A percentile compares a stretch with the other conserved stretches of the same genome.
Evolutionary conservation across 148 eudicot species (phyloP).

Genomic region (Fallopia convolvulus): DNA sequence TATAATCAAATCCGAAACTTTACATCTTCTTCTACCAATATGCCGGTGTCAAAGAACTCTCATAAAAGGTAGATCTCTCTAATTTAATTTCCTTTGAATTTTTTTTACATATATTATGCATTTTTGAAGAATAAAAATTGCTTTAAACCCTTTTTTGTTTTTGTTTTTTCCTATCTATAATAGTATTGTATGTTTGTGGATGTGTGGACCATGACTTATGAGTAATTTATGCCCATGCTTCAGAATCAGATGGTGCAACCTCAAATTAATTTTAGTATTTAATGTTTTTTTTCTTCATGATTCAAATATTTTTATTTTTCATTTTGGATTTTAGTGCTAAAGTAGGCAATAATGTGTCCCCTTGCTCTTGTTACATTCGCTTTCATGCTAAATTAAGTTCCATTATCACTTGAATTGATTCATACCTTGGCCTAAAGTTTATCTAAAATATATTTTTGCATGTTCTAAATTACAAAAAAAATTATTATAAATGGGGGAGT

Average conservation of each 20-base stretch:
- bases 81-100: neutral
- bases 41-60: constrained; percentile 61
- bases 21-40: constrained; percentile 39
- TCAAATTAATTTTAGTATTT: neutral
- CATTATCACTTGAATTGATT: too few species aligned
- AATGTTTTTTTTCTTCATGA: neutral
- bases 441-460: neutral
- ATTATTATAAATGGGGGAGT: neutral
- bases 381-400: too few species aligned
- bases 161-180: constrained; percentile 8
- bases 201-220: constrained; percentile 44
- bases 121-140: neutral
- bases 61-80: constrained; percentile 66
- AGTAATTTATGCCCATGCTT: constrained; percentile 9
- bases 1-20: constrained; percentile 17
- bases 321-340: neutral
- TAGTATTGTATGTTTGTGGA: neutral
- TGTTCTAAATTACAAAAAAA: neutral
- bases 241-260: neutral
- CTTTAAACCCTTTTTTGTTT: constrained; percentile 1
- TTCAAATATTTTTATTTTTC: neutral
- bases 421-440: neutral
- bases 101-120: neutral
- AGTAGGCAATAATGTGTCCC: neutral
- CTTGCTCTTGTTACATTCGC: too few species aligned